Percentiles rank a stretch among this genome's conserved stretches.
phyloP scores from a whole-genome alignment of 2,329 filamentous ascomycete species.

The Colletotrichum coccodes region DNA sequence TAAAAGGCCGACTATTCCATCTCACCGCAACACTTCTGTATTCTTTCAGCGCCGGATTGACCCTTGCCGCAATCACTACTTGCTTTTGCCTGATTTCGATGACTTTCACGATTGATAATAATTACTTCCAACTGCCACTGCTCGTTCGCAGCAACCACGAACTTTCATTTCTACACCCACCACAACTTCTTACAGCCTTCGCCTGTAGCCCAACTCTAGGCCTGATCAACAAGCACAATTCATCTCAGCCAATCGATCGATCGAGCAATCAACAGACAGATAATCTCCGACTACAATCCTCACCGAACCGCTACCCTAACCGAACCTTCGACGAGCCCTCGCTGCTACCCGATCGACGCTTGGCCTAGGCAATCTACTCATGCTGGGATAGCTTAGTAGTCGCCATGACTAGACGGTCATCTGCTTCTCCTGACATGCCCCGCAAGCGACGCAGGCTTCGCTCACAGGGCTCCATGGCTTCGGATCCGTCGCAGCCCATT shows the following conservation, averaged over 20 bases:
- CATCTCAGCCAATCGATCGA: too few species aligned
- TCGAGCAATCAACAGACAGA: background rate
- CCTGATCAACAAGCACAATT: background rate
- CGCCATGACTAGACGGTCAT: slow-evolving; percentile 14
- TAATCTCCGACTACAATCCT: too few species aligned
- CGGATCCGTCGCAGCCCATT: background rate
- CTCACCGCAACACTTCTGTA: background rate
- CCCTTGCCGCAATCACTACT: background rate
- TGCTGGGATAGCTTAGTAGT: slow-evolving; percentile 4
- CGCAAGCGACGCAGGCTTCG: slow-evolving; percentile 26
- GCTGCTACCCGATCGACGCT: background rate
- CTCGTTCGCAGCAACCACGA: background rate
- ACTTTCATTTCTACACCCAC: background rate
- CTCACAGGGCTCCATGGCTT: slow-evolving; percentile 15
- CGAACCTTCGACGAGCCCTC: background rate
- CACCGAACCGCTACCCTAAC: background rate
- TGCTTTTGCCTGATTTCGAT: background rate
- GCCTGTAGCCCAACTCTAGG: background rate
- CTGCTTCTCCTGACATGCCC: slow-evolving; percentile 3
- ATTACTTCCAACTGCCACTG: background rate
- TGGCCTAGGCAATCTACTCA: background rate
- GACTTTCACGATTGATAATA: background rate
- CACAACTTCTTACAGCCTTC: background rate
- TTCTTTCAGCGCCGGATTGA: background rate
- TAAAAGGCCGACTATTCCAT: background rate